phyloP scores from a whole-genome alignment of 345 rosid genomes.

The Citrus sinensis region DVS_A1.0 CM039164.1:24870501-24871000 shows the following conservation, averaged over 20 bases:
- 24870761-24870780: slow-evolving; percentile 13
- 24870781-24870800: slow-evolving; percentile 12
- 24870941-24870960: slow-evolving; percentile 33
- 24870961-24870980: slow-evolving; percentile 30
- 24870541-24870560: neutral
- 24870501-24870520: neutral
- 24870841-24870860: slow-evolving; percentile 29
- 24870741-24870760: neutral
- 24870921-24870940: slow-evolving; percentile 23
- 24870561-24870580: neutral
- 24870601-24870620: neutral
- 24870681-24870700: slow-evolving; percentile 3
- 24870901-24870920: slow-evolving; percentile 23
- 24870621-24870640: neutral
- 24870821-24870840: slow-evolving; percentile 21
- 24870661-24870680: neutral
- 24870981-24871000: slow-evolving; percentile 34
- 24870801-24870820: slow-evolving; percentile 30
- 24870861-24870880: slow-evolving; percentile 28
- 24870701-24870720: slow-evolving; percentile 8
- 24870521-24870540: neutral
- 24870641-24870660: slow-evolving; percentile 10
- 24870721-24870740: slow-evolving; percentile 11
- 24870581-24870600: neutral
- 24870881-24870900: slow-evolving; percentile 27